A percentile compares a stretch with the other conserved stretches of the same genome.
phyloP scores from a whole-genome alignment of 1,284 basidiomycete species.

The Stygiomarasmius scandens region DNA sequence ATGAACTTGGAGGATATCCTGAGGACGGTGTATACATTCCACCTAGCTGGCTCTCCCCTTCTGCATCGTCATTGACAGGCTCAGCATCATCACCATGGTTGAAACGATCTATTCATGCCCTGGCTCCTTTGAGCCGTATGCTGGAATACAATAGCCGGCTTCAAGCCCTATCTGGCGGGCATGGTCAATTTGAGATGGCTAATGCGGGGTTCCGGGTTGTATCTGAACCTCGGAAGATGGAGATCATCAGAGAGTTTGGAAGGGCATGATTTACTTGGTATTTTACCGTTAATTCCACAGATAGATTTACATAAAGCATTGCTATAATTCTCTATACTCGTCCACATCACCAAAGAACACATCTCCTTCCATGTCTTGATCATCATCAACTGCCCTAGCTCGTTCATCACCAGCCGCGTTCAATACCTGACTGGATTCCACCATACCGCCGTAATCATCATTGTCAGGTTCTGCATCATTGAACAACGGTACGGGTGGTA shows the following conservation, averaged over 20 bases:
- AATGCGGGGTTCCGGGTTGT: slow-evolving; percentile 76
- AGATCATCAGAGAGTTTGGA: slow-evolving; percentile 78
- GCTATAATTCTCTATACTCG: slow-evolving; percentile 62
- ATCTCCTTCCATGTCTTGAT: slow-evolving; percentile 73
- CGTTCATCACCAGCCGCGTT: slow-evolving; percentile 56
- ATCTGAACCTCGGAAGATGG: slow-evolving; percentile 55
- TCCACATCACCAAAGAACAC: slow-evolving; percentile 81
- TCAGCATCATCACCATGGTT: slow-evolving; percentile 38
- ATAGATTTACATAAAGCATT: slow-evolving; percentile 11
- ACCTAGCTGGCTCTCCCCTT: slow-evolving; percentile 72
- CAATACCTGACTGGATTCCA: slow-evolving; percentile 75
- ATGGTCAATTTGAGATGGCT: slow-evolving; percentile 80
- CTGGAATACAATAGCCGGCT: slow-evolving; percentile 80
- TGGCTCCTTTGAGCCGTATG: slow-evolving; percentile 79
- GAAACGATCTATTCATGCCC: slow-evolving; percentile 65
- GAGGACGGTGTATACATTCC: slow-evolving; percentile 74
- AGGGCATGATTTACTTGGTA: too few species aligned
- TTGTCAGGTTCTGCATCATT: slow-evolving; percentile 36
- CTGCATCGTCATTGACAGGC: slow-evolving; percentile 39
- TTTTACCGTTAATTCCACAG: too few species aligned
- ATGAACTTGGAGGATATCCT: slow-evolving; percentile 52
- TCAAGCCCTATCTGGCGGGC: slow-evolving; percentile 80
- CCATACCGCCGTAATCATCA: slow-evolving; percentile 57
- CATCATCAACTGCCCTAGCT: slow-evolving; percentile 63
- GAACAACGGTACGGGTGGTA: slow-evolving; percentile 49